These are phyloP conservation scores for Lactarius hatsudake DNA, from an alignment of 768 basidiomycete species.

Conservation along the genomic window DNA sequence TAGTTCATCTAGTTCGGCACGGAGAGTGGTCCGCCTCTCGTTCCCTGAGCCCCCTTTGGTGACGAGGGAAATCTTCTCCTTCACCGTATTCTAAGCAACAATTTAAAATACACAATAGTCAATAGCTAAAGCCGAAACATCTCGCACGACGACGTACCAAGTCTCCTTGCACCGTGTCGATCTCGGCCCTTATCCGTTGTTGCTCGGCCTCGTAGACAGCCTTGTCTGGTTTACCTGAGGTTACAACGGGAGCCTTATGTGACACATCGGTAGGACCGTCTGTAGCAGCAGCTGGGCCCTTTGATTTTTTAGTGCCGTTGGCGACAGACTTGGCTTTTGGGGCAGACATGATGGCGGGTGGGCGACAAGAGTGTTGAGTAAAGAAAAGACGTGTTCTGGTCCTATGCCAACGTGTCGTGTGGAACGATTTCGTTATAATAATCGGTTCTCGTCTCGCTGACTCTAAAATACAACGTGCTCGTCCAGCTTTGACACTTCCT, in stretches of 20 bases:
- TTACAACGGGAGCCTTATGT: conserved; percentile 30
- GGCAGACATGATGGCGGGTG: conserved; percentile 33
- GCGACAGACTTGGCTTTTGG: conserved; percentile 55
- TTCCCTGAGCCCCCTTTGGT: conserved; percentile 61
- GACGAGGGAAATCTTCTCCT: conserved; percentile 69
- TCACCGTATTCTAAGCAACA: conserved; percentile 54
- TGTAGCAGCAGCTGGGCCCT: conserved; percentile 34
- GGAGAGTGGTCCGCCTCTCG: conserved; percentile 70
- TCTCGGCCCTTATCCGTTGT: conserved; percentile 75
- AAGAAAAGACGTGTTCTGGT: conserved; percentile 27
- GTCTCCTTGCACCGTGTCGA: conserved; percentile 77
- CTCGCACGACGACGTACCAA: conserved; percentile 52
- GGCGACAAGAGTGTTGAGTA: neutral
- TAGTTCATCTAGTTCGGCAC: conserved; percentile 76
- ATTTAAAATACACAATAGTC: conserved; percentile 28
- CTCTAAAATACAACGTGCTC: conserved; percentile 50
- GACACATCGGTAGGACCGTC: conserved; percentile 42
- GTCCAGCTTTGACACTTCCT: conserved; percentile 83
- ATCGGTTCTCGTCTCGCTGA: neutral
- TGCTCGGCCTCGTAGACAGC: conserved; percentile 81
- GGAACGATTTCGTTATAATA: conserved; percentile 7
- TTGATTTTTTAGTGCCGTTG: conserved; percentile 36
- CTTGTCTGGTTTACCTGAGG: conserved; percentile 78
- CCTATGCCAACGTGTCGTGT: conserved; percentile 5
- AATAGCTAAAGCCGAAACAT: conserved; percentile 7